Conservation (phyloP, 2,329 filamentous ascomycete genomes). For the Raffaelea ambrosiae region DNA sequence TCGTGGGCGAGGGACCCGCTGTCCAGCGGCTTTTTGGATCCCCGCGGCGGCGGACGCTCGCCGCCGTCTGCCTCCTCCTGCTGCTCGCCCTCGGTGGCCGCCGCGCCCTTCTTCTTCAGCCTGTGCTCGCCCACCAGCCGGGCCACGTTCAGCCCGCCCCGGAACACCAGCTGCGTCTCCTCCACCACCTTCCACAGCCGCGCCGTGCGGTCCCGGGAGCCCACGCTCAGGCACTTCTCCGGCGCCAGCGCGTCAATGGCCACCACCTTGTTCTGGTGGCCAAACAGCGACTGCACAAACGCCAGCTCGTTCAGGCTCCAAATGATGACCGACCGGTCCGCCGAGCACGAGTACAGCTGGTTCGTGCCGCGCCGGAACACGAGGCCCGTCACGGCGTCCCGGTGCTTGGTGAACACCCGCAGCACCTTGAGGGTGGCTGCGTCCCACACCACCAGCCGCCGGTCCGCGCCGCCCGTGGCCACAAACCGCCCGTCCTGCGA, state of each 20-base stretch:
- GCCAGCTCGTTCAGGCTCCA: conserved; percentile 90
- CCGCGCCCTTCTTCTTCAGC: conserved; percentile 37
- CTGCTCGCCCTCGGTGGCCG: conserved; percentile 5
- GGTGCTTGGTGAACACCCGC: conserved; percentile 83
- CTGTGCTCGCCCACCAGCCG: conserved; percentile 18
- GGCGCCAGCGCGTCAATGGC: conserved; percentile 75
- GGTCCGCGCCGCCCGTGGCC: conserved; percentile 81
- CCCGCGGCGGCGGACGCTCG: conserved; percentile 19
- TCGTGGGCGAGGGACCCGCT: conserved; percentile 50
- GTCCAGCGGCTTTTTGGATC: no score
- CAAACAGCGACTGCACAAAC: conserved; percentile 92
- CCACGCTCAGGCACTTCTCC: conserved; percentile 86
- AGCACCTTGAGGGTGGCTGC: conserved; percentile 69
- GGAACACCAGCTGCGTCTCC: conserved; percentile 90
- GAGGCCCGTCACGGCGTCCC: conserved; percentile 76
- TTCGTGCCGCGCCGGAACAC: conserved; percentile 83
- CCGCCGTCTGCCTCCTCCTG: conserved; percentile 11
- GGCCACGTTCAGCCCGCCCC: conserved; percentile 57
- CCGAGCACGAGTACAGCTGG: conserved; percentile 84
- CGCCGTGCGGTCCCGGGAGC: conserved; percentile 83
- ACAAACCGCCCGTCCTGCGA: conserved; percentile 86
- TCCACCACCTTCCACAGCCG: conserved; percentile 94
- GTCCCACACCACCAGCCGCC: conserved; percentile 81
- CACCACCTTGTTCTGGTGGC: conserved; percentile 85
- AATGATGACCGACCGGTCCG: conserved; percentile 88